phyloP scores from a whole-genome alignment of 805 yeast species.

The Sugiyamaella floridensis region DNA sequence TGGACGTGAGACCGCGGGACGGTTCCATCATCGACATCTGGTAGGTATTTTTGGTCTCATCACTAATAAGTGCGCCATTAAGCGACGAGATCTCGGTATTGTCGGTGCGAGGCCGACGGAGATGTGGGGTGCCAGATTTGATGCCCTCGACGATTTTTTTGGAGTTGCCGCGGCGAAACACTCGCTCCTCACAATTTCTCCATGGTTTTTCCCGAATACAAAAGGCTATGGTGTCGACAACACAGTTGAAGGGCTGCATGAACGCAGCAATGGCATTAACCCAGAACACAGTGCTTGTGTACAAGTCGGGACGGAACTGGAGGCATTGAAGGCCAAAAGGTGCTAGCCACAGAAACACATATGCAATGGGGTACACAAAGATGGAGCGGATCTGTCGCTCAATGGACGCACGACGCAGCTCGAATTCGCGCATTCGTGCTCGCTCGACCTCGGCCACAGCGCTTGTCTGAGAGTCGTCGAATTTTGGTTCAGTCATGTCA shows the following conservation, averaged over 20 bases:
- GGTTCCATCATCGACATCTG: too few relatives aligned
- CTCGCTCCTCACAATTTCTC: slow-evolving; percentile 12
- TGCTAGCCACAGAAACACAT: slow-evolving; percentile 71
- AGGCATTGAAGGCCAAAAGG: slow-evolving; percentile 66
- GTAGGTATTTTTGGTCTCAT: background rate
- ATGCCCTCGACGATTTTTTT: background rate
- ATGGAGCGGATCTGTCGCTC: slow-evolving; percentile 72
- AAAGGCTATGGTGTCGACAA: slow-evolving; percentile 70
- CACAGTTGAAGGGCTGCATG: slow-evolving; percentile 74
- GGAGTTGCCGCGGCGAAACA: slow-evolving; percentile 10
- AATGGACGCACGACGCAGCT: slow-evolving; percentile 56
- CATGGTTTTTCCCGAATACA: slow-evolving; percentile 50
- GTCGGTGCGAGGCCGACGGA: background rate
- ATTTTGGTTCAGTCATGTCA: background rate
- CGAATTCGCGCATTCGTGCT: slow-evolving; percentile 55
- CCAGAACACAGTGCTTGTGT: slow-evolving; percentile 53
- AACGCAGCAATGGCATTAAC: slow-evolving; percentile 61
- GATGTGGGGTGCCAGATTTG: background rate
- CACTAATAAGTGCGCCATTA: background rate
- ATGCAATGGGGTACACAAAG: slow-evolving; percentile 79
- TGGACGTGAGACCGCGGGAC: background rate
- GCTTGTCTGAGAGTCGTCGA: slow-evolving; percentile 1
- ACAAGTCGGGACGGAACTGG: slow-evolving; percentile 42
- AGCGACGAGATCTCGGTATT: slow-evolving; percentile 2
- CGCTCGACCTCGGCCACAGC: slow-evolving; percentile 38